phyloP scores from a whole-genome alignment of 441 rosid species.

The Cnidoscolus chayamansa region DNA sequence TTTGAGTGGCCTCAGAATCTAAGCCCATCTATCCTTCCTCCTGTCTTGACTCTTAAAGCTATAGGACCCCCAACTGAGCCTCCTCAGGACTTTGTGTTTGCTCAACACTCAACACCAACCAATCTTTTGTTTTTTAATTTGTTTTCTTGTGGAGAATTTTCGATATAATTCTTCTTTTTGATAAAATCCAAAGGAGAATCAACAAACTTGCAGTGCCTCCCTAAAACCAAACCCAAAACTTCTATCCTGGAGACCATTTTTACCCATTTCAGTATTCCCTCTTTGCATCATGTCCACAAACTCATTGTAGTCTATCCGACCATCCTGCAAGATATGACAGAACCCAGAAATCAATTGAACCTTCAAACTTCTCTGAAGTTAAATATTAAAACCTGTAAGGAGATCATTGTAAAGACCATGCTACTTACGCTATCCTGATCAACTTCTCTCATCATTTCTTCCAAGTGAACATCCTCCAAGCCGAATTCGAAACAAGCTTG shows the following conservation, averaged over 20 bases:
- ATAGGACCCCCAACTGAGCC: no score
- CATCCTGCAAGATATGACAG: slow-evolving; percentile 51
- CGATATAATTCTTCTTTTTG: slow-evolving; percentile 5
- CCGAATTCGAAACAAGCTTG: slow-evolving; percentile 85
- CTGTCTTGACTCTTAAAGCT: no score
- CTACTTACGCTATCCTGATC: slow-evolving; percentile 78
- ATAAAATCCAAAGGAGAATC: slow-evolving; percentile 8
- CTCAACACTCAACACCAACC: slow-evolving; percentile 22
- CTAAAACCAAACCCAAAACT: slow-evolving; percentile 35
- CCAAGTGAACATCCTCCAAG: slow-evolving; percentile 60
- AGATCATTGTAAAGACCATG: no score
- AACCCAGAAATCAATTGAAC: background rate
- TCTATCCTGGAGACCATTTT: slow-evolving; percentile 25
- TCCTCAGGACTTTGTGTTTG: no score
- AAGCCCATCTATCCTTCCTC: no score
- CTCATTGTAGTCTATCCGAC: slow-evolving; percentile 87
- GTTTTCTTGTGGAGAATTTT: slow-evolving; percentile 13
- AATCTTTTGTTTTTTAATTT: no score
- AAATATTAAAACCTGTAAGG: no score
- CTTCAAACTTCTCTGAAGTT: background rate
- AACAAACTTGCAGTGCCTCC: slow-evolving; percentile 42
- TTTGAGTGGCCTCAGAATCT: no score
- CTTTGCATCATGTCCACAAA: slow-evolving; percentile 91
- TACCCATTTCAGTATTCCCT: slow-evolving; percentile 38
- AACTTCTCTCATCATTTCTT: slow-evolving; percentile 72